Evolutionary conservation across 2,329 filamentous ascomycete genomes (phyloP).

Genomic region (Phialocephala subalpina): DNA sequence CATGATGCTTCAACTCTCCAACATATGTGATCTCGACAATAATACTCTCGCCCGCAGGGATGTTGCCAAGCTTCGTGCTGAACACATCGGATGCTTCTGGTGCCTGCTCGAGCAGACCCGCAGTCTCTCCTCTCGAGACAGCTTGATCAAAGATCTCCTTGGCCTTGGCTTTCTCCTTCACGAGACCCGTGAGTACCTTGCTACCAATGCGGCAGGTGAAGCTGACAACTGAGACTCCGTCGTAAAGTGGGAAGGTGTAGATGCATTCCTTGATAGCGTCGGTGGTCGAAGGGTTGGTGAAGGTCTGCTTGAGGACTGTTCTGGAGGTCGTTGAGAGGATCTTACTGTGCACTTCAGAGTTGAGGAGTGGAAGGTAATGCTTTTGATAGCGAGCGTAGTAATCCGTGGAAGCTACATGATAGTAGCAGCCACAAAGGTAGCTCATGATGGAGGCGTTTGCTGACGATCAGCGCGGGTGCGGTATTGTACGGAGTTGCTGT

Average conservation of each 20-base stretch:
- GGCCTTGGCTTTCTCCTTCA: conserved; percentile 72
- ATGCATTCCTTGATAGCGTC: conserved; percentile 59
- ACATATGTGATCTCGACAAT: conserved; percentile 71
- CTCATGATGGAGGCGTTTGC: conserved; percentile 17
- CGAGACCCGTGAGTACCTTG: conserved; percentile 67
- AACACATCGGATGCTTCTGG: conserved; percentile 70
- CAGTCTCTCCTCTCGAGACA: conserved; percentile 63
- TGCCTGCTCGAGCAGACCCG: conserved; percentile 71
- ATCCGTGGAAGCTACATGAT: conserved; percentile 8
- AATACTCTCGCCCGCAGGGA: conserved; percentile 64
- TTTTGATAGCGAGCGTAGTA: conserved; percentile 30
- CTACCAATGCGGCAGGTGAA: conserved; percentile 71
- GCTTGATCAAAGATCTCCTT: conserved; percentile 66
- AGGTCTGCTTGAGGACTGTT: conserved; percentile 62
- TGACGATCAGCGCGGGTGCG: neutral
- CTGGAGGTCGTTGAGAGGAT: conserved; percentile 62
- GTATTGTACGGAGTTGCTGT: neutral
- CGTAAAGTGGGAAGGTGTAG: conserved; percentile 77
- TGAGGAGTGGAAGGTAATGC: conserved; percentile 64
- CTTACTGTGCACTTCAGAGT: conserved; percentile 64
- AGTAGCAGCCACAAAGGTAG: conserved; percentile 33
- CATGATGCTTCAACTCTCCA: conserved; percentile 76
- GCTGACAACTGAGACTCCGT: conserved; percentile 73
- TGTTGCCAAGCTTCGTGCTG: conserved; percentile 71
- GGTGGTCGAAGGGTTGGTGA: conserved; percentile 61